Conservation (phyloP, 805 yeast genomes). For the Candida nonsorbophila region DNA sequence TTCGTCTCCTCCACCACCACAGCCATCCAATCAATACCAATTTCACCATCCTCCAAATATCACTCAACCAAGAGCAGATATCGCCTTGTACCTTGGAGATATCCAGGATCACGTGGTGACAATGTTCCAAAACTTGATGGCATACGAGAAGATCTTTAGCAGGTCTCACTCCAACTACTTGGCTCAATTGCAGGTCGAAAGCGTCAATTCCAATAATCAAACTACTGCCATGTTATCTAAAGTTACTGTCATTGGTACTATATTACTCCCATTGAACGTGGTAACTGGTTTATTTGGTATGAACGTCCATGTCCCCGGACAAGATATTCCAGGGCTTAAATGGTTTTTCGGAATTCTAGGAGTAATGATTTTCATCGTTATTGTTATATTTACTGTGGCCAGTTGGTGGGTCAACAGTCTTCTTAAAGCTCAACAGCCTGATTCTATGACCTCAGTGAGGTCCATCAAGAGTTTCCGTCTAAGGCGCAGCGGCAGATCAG, state of each 20-base stretch:
- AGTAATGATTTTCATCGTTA: constrained; percentile 17
- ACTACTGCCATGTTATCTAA: constrained; percentile 84
- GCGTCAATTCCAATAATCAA: constrained; percentile 77
- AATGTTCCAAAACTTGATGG: constrained; percentile 84
- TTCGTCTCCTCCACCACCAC: constrained; percentile 15
- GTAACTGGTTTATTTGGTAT: constrained; percentile 92
- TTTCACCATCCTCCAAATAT: constrained; percentile 12
- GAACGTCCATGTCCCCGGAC: constrained; percentile 89
- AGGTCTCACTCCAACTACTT: constrained; percentile 88
- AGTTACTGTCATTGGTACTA: constrained; percentile 86
- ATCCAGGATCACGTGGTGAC: constrained; percentile 96
- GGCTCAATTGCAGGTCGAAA: constrained; percentile 91
- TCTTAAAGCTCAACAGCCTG: constrained; percentile 7
- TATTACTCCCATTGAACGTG: constrained; percentile 83
- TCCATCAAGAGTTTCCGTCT: constrained; percentile 23
- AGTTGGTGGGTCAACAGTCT: constrained; percentile 16
- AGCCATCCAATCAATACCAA: constrained; percentile 12
- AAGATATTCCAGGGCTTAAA: constrained; percentile 19
- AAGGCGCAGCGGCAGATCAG: constrained; percentile 17
- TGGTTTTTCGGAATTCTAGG: constrained; percentile 30
- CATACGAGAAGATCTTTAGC: constrained; percentile 90
- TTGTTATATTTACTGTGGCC: constrained; percentile 11
- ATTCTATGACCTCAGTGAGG: constrained; percentile 10
- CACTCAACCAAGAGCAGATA: constrained; percentile 76
- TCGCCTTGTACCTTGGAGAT: constrained; percentile 89